Conservation (phyloP, 2,329 filamentous ascomycete species). For the Penicillium sp. region DNA sequence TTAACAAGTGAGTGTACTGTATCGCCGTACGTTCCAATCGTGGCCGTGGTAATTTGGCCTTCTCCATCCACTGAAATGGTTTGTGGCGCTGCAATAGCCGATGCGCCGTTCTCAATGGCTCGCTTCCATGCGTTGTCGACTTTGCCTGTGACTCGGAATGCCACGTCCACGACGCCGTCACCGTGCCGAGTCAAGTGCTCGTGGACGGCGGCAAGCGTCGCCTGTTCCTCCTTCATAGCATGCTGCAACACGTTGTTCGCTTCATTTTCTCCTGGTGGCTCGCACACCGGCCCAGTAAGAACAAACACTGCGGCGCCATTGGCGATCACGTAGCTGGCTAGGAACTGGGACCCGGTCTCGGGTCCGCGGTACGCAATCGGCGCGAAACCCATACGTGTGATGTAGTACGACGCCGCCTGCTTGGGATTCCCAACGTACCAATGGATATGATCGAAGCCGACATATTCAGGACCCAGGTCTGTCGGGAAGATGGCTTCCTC, state of each 20-base stretch:
- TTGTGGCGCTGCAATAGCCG: conserved; percentile 58
- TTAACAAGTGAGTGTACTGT: conserved; percentile 83
- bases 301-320: conserved; percentile 76
- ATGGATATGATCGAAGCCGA: conserved; percentile 78
- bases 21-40: conserved; percentile 80
- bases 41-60: conserved; percentile 61
- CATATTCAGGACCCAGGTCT: conserved; percentile 20
- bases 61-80: conserved; percentile 47
- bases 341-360: conserved; percentile 73
- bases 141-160: conserved; percentile 74
- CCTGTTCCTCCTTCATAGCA: conserved; percentile 51
- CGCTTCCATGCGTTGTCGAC: conserved; percentile 67
- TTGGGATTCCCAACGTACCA: conserved; percentile 96
- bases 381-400: conserved; percentile 73
- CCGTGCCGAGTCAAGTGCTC: conserved; percentile 75
- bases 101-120: conserved; percentile 64
- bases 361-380: conserved; percentile 75
- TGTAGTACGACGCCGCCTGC: conserved; percentile 82
- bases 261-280: conserved; percentile 46
- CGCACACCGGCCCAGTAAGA: conserved; percentile 72
- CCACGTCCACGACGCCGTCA: conserved; percentile 87
- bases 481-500: conserved; percentile 14
- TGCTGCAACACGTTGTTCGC: conserved; percentile 49
- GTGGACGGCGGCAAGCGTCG: conserved; percentile 65
- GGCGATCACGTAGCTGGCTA: conserved; percentile 73